Evolutionary conservation across 176 grass and related monocot genomes (phyloP).

Genomic region (Avena eriantha): DNA sequence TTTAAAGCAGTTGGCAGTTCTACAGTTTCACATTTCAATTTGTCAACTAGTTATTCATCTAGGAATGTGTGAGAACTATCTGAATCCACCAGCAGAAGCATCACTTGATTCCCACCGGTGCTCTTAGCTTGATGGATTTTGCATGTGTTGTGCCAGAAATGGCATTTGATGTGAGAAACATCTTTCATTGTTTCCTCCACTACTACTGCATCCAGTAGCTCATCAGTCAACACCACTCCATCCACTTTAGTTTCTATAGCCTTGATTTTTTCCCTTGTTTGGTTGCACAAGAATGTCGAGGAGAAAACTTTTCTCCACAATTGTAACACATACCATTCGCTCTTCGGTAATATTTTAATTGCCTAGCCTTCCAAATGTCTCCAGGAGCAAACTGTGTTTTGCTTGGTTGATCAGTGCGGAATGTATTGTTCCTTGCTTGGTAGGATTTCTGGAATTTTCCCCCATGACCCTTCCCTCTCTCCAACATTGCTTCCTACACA

Average conservation of each 20-base stretch:
- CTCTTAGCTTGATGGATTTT: no score
- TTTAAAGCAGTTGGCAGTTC: not conserved
- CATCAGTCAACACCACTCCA: no score
- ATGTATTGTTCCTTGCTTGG: not conserved
- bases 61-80: not conserved
- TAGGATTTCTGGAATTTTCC: not conserved
- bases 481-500: not conserved
- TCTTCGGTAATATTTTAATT: not conserved
- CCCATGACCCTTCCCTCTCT: not conserved
- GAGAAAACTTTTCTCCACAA: not conserved
- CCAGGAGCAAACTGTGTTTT: not conserved
- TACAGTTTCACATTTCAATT: not conserved
- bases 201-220: no score
- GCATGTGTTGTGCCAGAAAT: no score
- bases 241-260: not conserved
- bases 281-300: not conserved
- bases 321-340: not conserved
- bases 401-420: no score
- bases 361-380: not conserved
- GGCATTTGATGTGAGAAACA: no score
- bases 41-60: not conserved
- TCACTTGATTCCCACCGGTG: not conserved
- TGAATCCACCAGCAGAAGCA: not conserved
- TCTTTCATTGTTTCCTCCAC: no score
- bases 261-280: not conserved